Evolutionary conservation across 495 filamentous ascomycete species (phyloP), one percentile per base, ranked within the genome.

Genomic region (Amorphotheca resinae): DNA sequence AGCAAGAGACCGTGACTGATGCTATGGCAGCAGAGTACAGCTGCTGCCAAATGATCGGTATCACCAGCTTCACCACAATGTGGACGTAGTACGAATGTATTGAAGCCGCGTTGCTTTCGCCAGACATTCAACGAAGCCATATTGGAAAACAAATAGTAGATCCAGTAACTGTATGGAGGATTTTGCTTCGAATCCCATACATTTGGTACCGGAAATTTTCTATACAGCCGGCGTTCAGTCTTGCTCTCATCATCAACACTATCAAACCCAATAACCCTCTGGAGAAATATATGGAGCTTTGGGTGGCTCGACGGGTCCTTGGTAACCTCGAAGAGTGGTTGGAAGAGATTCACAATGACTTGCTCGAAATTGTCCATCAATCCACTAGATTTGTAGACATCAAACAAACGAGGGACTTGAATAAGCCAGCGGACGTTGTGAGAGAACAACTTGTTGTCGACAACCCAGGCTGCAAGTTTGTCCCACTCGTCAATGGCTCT

Each of bases 211-310:
- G 93, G 93, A 42, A 93, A 98, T 58, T 98, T 98, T 48, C 76
- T 80, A 59, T 86, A 94, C 11, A 95, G 69, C 20, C 91, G 78
- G 12, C 89, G 80, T 59, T 98, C 91, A 9, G 82, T 69, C 64
- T 98, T 98, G 67, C 88, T 95, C 63, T 98, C 91, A 53, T 98
- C 91, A 57, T 98, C 91, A 33, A 98, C 91, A 61, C 85, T 93
- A 57, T 98, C 91, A 54, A 98, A 88, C 8, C 91, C 91, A 54
- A 98, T 82, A 12, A 98, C 93, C 34, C 93, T 72, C 60, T 96
- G 88, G 28, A 98, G 57, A 62, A 98, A 96, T 12, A 96, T 67
- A 59, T 98, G 91, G 21, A 98, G 75, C 58, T 98, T 93, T 4
- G 85, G 84, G 56, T 96, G 87, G 46, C 75, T 87, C 9, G 64